Evolutionary conservation across 1,284 basidiomycete species (phyloP).

Genomic region (Hortiboletus rubellus): DNA sequence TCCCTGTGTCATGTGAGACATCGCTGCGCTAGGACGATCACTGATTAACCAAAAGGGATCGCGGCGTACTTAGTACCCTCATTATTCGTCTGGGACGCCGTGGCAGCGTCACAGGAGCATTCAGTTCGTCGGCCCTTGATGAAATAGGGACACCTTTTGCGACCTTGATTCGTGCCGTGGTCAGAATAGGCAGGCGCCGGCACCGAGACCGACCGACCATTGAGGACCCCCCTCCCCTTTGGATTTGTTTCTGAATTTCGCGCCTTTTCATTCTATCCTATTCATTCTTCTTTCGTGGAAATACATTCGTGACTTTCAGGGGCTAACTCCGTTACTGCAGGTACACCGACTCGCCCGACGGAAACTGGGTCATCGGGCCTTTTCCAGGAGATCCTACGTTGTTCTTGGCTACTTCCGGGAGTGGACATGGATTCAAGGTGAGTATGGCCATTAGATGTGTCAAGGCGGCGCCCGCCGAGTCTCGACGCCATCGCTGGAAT

Average conservation of each 20-base stretch:
- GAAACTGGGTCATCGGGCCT: slow-evolving; percentile 77
- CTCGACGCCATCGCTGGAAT: background rate
- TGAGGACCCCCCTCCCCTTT: slow-evolving; percentile 14
- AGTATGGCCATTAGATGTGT: slow-evolving; percentile 1
- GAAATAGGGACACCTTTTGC: background rate
- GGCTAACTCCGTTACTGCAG: slow-evolving; percentile 36
- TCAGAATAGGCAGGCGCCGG: background rate
- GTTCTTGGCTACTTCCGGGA: slow-evolving; percentile 74
- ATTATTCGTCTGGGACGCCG: background rate
- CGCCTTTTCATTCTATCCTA: background rate
- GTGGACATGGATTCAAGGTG: slow-evolving; percentile 84
- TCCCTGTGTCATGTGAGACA: slow-evolving; percentile 1
- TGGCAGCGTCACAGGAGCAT: background rate
- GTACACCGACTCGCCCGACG: slow-evolving; percentile 78
- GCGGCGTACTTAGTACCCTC: background rate
- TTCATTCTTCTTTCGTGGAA: background rate
- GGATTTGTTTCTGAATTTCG: background rate
- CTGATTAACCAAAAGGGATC: background rate
- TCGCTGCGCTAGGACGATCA: background rate
- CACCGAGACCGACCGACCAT: background rate
- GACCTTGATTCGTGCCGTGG: background rate
- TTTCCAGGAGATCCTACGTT: slow-evolving; percentile 58
- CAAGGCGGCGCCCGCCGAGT: background rate
- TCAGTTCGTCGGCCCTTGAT: background rate
- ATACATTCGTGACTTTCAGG: background rate